Evolutionary conservation across 495 filamentous ascomycete species (phyloP).

Genomic region (Podospora pseudocomata): DNA sequence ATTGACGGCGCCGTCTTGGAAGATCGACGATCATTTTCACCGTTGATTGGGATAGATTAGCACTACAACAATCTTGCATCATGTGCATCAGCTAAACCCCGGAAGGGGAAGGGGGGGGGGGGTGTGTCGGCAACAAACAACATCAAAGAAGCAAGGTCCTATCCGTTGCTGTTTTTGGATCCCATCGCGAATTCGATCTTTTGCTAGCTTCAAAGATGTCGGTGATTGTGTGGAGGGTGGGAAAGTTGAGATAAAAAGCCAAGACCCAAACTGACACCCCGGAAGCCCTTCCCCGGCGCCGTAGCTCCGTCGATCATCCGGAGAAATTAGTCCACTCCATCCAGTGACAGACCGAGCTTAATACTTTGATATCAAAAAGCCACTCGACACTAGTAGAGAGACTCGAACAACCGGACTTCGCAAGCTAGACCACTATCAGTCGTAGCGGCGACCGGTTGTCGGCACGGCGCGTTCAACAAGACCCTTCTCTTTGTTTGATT

Average conservation of each 20-base stretch:
- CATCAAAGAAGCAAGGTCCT: not conserved
- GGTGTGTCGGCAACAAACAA: not conserved
- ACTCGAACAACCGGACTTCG: not conserved
- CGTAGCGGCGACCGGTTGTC: not conserved
- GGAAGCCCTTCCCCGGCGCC: not conserved
- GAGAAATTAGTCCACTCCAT: conserved; percentile 4
- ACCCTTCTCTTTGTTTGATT: not conserved
- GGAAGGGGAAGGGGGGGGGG: too few species aligned
- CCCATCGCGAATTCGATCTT: not conserved
- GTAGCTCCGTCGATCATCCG: conserved; percentile 4
- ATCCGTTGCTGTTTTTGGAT: not conserved
- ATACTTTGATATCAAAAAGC: too few species aligned
- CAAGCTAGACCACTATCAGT: not conserved
- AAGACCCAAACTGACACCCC: not conserved
- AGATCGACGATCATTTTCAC: not conserved
- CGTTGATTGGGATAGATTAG: not conserved
- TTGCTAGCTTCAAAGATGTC: not conserved
- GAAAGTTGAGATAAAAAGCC: not conserved
- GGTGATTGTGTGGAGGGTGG: not conserved
- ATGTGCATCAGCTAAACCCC: not conserved
- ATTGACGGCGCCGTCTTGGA: not conserved
- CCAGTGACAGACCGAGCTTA: not conserved
- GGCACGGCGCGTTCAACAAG: not conserved
- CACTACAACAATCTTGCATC: not conserved
- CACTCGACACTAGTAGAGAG: too few species aligned